Conservation (phyloP, 192 early-diverging fungal species). For the Coemansia sp. region DNA sequence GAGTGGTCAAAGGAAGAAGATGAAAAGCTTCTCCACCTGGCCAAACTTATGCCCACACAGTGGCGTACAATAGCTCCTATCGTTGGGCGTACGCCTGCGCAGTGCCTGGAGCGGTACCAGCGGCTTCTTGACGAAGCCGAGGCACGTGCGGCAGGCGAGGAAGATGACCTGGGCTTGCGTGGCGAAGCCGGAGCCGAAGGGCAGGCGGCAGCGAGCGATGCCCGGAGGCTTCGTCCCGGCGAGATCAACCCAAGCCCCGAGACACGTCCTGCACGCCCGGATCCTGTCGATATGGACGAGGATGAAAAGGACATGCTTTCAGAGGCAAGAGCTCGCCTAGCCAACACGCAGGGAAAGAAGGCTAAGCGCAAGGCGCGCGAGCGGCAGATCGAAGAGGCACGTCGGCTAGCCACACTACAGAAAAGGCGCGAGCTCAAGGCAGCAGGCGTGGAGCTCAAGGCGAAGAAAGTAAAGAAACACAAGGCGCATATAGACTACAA, state of each 20-base stretch:
- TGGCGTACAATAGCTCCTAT: conserved; percentile 99
- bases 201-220: conserved; percentile 54
- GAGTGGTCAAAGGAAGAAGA: conserved; percentile 99
- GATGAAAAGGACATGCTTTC: conserved; percentile 99
- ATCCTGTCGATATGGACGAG: conserved; percentile 99
- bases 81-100: conserved; percentile 93
- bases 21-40: conserved; percentile 94
- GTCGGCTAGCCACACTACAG: conserved; percentile 85
- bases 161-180: conserved; percentile 59
- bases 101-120: conserved; percentile 97
- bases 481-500: conserved; percentile 86
- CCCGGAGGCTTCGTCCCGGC: conserved; percentile 84
- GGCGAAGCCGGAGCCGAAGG: conserved; percentile 60
- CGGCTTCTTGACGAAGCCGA: conserved; percentile 96
- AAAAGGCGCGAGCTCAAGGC: conserved; percentile 96
- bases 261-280: conserved; percentile 94
- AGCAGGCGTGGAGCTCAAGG: conserved; percentile 86
- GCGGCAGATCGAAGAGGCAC: conserved; percentile 94
- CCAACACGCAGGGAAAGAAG: conserved; percentile 99
- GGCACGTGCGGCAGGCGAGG: conserved; percentile 68
- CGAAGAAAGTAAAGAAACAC: conserved; percentile 70
- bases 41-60: conserved; percentile 99
- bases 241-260: conserved; percentile 98
- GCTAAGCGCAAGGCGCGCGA: conserved; percentile 99
- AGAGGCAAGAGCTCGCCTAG: conserved; percentile 94